Percentiles rank a stretch among this genome's conserved stretches.
Evolutionary conservation across 2,329 filamentous ascomycete genomes (phyloP).

Genomic region (Teratosphaeria nubilosa): DNA sequence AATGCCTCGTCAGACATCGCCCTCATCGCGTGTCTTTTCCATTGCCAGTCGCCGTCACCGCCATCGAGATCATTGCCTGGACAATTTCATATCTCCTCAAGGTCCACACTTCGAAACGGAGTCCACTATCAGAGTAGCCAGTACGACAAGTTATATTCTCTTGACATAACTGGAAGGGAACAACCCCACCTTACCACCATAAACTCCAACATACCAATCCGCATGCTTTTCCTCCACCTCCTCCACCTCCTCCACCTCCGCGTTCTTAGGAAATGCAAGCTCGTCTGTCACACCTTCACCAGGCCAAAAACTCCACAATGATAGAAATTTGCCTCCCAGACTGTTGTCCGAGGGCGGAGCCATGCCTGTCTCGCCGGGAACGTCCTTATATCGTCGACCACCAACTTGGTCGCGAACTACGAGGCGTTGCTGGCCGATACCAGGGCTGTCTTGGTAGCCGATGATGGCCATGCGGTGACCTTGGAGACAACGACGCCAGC

Average conservation of each 20-base stretch:
- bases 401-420: slow-evolving; percentile 68
- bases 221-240: slow-evolving; percentile 80
- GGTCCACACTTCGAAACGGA: not conserved
- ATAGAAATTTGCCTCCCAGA: slow-evolving; percentile 51
- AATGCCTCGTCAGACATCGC: too few species aligned
- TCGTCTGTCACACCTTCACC: slow-evolving; percentile 57
- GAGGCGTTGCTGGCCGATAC: slow-evolving; percentile 56
- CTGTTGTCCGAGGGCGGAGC: slow-evolving; percentile 68
- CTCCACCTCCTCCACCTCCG: slow-evolving; percentile 67
- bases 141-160: slow-evolving; percentile 3
- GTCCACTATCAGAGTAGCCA: not conserved
- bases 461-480: slow-evolving; percentile 80
- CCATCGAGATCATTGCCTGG: not conserved
- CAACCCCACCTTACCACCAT: slow-evolving; percentile 68
- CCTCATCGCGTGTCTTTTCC: too few species aligned
- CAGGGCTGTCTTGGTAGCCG: slow-evolving; percentile 55
- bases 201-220: slow-evolving; percentile 82
- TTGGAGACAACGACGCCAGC: slow-evolving; percentile 72
- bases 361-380: not conserved
- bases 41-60: too few species aligned
- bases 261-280: slow-evolving; percentile 70
- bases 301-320: slow-evolving; percentile 72
- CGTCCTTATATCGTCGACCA: slow-evolving; percentile 55
- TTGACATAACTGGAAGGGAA: slow-evolving; percentile 72
- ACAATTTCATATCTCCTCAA: not conserved